These are phyloP conservation scores for Corylus avellana DNA, from an alignment of 306 rosid genomes.

Conservation along the genomic window DNA sequence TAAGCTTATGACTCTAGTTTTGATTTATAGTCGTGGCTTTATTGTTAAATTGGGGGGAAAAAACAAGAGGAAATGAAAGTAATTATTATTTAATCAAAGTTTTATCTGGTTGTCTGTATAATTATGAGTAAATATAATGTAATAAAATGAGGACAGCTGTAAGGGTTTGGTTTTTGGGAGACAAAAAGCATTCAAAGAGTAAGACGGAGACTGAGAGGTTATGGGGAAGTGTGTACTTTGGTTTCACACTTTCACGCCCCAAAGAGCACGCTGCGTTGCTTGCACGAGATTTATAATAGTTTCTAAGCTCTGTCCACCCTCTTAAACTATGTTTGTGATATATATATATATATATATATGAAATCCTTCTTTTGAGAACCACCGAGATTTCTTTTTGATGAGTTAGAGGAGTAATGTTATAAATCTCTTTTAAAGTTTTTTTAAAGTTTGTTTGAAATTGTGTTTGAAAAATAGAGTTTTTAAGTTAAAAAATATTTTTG, in stretches of 20 bases:
- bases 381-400: too few relatives aligned
- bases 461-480: too few relatives aligned
- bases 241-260: constrained; percentile 43
- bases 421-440: too few relatives aligned
- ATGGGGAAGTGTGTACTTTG: constrained; percentile 48
- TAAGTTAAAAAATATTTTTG: too few relatives aligned
- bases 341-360: background rate
- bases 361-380: too few relatives aligned
- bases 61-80: constrained; percentile 13
- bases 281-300: constrained; percentile 30
- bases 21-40: constrained; percentile 34
- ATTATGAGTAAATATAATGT: constrained; percentile 14
- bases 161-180: constrained; percentile 55
- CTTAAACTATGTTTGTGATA: background rate
- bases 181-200: constrained; percentile 47
- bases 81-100: background rate
- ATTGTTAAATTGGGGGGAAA: constrained; percentile 25
- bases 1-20: constrained; percentile 49
- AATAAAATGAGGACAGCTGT: constrained; percentile 54
- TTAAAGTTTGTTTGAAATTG: too few relatives aligned
- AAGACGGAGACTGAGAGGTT: background rate
- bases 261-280: constrained; percentile 58
- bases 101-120: background rate
- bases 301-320: background rate
- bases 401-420: too few relatives aligned